Conservation (phyloP, 345 rosid species). For the Hypericum perforatum region DNA sequence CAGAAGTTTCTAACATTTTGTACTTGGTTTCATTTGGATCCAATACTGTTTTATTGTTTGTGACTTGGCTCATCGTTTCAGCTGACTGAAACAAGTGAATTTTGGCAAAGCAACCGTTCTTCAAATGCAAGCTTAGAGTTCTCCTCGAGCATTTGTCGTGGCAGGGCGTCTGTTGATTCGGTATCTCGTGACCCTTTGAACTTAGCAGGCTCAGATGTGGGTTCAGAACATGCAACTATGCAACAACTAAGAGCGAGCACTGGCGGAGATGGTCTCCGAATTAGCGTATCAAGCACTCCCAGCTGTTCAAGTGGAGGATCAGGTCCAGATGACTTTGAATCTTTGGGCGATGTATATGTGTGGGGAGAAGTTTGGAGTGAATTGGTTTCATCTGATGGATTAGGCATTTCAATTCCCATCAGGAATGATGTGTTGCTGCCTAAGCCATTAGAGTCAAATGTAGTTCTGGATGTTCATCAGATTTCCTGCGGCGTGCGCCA, state of each 20-base stretch:
- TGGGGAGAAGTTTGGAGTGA: slow-evolving; percentile 98
- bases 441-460: slow-evolving; percentile 72
- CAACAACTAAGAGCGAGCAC: slow-evolving; percentile 70
- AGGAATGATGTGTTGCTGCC: slow-evolving; percentile 62
- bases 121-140: slow-evolving; percentile 44
- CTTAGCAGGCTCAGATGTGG: slow-evolving; percentile 65
- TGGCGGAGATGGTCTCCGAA: slow-evolving; percentile 75
- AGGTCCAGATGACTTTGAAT: slow-evolving; percentile 98
- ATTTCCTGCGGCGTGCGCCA: slow-evolving; percentile 82
- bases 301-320: slow-evolving; percentile 91
- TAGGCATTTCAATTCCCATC: slow-evolving; percentile 20
- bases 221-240: slow-evolving; percentile 76
- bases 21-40: no score
- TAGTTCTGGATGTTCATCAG: slow-evolving; percentile 96
- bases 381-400: slow-evolving; percentile 43
- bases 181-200: slow-evolving; percentile 27
- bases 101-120: slow-evolving; percentile 35
- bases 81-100: slow-evolving; percentile 45
- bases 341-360: slow-evolving; percentile 82
- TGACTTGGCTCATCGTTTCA: slow-evolving; percentile 18
- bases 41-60: no score
- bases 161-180: slow-evolving; percentile 56
- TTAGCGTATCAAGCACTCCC: slow-evolving; percentile 92
- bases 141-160: slow-evolving; percentile 31
- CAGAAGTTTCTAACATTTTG: no score